A percentile compares a stretch with the other conserved stretches of the same genome.
Conservation (phyloP, 1,139 yeast species). For the Saccharomycopsis crataegensis region DNA sequence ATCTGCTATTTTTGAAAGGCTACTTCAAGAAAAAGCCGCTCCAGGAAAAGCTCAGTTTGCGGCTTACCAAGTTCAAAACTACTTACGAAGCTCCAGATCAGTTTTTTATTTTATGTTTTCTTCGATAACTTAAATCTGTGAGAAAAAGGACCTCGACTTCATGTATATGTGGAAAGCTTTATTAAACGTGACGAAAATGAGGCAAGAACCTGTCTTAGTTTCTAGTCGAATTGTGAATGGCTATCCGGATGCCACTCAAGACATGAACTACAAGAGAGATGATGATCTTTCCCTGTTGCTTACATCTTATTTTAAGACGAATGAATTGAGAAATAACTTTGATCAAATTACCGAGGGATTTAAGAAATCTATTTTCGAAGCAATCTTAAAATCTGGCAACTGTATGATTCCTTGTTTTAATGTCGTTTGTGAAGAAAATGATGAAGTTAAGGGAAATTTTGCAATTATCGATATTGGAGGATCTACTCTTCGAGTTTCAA, state of each 20-base stretch:
- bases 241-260: slow-evolving; percentile 1
- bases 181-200: background rate
- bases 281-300: background rate
- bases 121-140: background rate
- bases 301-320: background rate
- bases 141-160: background rate
- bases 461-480: slow-evolving; percentile 45
- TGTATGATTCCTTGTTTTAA: slow-evolving; percentile 44
- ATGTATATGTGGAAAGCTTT: background rate
- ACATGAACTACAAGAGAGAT: background rate
- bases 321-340: background rate
- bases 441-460: slow-evolving; percentile 30
- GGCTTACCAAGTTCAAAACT: background rate
- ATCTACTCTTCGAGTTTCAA: slow-evolving; percentile 42
- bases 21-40: no score
- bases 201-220: background rate
- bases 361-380: slow-evolving; percentile 1
- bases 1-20: no score
- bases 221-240: background rate
- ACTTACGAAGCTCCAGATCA: background rate
- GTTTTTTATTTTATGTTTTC: background rate
- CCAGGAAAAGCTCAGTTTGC: no score
- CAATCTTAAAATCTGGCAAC: slow-evolving; percentile 14
- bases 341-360: slow-evolving; percentile 1
- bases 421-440: background rate